A percentile compares a stretch with the other conserved stretches of the same genome.
Evolutionary conservation across 2,329 filamentous ascomycete genomes (phyloP).

Genomic region (Fusarium bactridioides): DNA sequence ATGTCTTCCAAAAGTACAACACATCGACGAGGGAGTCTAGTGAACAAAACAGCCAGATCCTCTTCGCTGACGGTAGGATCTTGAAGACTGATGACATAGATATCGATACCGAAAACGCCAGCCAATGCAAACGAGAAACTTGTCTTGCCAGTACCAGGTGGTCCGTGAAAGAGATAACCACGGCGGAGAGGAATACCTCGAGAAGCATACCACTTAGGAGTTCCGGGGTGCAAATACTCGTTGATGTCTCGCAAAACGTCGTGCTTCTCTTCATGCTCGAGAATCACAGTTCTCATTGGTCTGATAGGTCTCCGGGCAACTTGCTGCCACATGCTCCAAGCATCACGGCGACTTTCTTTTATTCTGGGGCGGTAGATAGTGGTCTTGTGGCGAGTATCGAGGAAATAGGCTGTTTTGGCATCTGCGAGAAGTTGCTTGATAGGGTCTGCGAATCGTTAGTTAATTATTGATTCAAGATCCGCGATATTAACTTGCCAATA

Average conservation of each 20-base stretch:
- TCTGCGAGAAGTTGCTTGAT: constrained; percentile 65
- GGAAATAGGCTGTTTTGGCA: constrained; percentile 61
- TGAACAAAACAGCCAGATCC: constrained; percentile 66
- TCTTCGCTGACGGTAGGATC: constrained; percentile 70
- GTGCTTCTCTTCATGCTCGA: constrained; percentile 72
- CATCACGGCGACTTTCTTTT: constrained; percentile 55
- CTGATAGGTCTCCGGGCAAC: constrained; percentile 71
- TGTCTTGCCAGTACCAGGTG: constrained; percentile 78
- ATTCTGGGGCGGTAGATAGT: constrained; percentile 63
- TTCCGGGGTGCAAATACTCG: constrained; percentile 77
- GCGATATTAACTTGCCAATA: constrained; percentile 35
- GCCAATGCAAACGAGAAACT: constrained; percentile 72
- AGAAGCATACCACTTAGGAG: constrained; percentile 76
- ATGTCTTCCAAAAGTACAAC: constrained; percentile 75
- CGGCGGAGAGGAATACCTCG: constrained; percentile 78
- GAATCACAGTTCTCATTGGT: constrained; percentile 77
- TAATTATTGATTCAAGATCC: neutral
- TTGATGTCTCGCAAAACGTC: constrained; percentile 76
- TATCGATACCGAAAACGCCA: constrained; percentile 70
- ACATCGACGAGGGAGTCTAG: constrained; percentile 66
- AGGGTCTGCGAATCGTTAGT: constrained; percentile 47
- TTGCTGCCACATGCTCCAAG: constrained; percentile 59
- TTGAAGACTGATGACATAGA: constrained; percentile 67
- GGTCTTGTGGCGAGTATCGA: constrained; percentile 63
- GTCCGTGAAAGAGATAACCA: constrained; percentile 81